Evolutionary conservation across 2,329 filamentous ascomycete species (phyloP).

Genomic region (Xylariaceae sp.): DNA sequence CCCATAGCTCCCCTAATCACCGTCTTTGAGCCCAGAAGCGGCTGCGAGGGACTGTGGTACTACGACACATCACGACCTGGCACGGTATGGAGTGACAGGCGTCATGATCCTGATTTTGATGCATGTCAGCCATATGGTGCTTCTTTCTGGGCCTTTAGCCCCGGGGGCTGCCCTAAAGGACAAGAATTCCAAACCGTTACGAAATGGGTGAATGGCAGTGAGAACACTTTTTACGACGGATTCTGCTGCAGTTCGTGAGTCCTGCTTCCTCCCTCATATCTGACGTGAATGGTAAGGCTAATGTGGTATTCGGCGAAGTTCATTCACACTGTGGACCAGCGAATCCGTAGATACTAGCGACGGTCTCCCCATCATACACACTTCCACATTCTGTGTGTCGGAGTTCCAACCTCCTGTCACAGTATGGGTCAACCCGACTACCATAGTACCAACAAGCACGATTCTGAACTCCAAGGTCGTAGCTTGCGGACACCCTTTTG

Average conservation of each 20-base stretch:
- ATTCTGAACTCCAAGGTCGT: not conserved
- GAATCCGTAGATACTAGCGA: not conserved
- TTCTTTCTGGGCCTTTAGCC: not conserved
- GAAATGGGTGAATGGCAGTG: not conserved
- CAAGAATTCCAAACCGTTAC: not conserved
- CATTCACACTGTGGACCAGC: not conserved
- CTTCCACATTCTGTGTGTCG: not conserved
- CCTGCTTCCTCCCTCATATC: not conserved
- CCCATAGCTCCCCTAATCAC: not conserved
- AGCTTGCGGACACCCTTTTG: not conserved
- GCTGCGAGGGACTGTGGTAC: not conserved
- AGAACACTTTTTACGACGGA: not conserved
- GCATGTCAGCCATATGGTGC: not conserved
- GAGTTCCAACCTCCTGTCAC: not conserved
- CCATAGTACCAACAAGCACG: not conserved
- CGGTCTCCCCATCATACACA: too few species aligned
- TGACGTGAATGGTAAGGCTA: not conserved
- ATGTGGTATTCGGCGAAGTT: not conserved
- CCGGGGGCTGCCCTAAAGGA: not conserved
- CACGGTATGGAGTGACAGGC: not conserved
- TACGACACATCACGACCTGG: not conserved
- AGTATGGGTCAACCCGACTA: not conserved
- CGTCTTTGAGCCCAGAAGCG: not conserved
- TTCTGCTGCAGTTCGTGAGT: not conserved
- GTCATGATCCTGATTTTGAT: not conserved